phyloP scores from a whole-genome alignment of 192 early-diverging fungal genomes.

The Entrophospora sp. region DNA sequence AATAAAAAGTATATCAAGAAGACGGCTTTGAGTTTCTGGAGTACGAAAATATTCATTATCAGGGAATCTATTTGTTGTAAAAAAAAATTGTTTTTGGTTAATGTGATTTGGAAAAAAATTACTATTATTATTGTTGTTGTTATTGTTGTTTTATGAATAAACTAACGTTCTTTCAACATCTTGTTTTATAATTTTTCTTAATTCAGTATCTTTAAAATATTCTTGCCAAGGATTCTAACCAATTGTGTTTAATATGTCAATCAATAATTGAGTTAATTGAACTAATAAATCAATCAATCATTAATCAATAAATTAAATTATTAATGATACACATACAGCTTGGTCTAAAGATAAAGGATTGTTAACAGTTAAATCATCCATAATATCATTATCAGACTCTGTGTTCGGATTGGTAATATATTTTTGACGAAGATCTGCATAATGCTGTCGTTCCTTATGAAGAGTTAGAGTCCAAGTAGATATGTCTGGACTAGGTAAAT shows the following conservation, averaged over 20 bases:
- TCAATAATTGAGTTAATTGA: no score
- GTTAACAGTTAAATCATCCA: slow-evolving; percentile 58
- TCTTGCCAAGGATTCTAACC: slow-evolving; percentile 84
- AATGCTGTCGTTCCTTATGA: slow-evolving; percentile 56
- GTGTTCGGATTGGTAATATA: slow-evolving; percentile 57
- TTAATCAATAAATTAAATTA: neutral
- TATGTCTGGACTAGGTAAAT: slow-evolving; percentile 40
- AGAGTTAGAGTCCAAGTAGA: slow-evolving; percentile 53
- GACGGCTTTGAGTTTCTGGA: slow-evolving; percentile 49
- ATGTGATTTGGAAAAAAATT: no score
- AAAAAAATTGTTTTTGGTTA: no score
- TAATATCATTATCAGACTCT: slow-evolving; percentile 32
- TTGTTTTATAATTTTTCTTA: slow-evolving; percentile 73
- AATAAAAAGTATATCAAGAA: slow-evolving; percentile 82
- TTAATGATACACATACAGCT: slow-evolving; percentile 20
- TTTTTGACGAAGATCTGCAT: slow-evolving; percentile 54
- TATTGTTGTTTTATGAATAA: neutral
- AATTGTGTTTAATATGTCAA: no score
- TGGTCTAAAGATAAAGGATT: slow-evolving; percentile 84
- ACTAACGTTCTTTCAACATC: slow-evolving; percentile 87
- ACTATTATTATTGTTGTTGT: no score
- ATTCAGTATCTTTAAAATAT: slow-evolving; percentile 82
- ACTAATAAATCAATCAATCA: no score
- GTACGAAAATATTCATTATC: slow-evolving; percentile 74
- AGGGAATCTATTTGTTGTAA: slow-evolving; percentile 78